A percentile compares a stretch with the other conserved stretches of the same genome.
These are phyloP conservation scores for Allium sativum DNA, from an alignment of 106 monocot species.

Conservation along the genomic window DNA sequence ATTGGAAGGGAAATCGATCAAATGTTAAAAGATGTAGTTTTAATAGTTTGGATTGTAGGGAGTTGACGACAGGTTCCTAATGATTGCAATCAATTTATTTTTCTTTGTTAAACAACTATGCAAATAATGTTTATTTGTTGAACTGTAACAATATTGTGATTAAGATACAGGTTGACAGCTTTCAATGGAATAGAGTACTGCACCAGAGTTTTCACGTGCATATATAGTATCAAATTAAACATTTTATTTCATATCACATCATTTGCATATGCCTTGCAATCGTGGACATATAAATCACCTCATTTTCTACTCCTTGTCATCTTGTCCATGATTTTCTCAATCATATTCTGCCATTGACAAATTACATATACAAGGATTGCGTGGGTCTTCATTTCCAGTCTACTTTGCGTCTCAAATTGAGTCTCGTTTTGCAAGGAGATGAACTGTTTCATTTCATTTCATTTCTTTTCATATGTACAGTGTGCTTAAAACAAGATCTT, in stretches of 20 bases:
- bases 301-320: conserved; percentile 3
- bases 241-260: too few relatives aligned
- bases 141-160: neutral
- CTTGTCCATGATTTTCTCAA: conserved; percentile 3
- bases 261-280: too few relatives aligned
- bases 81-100: neutral
- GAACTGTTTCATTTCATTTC: too few relatives aligned
- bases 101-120: neutral
- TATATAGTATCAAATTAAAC: neutral
- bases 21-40: neutral
- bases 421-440: too few relatives aligned
- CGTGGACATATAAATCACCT: neutral
- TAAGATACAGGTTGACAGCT: neutral
- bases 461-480: too few relatives aligned
- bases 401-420: neutral
- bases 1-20: neutral
- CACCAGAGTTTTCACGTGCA: conserved; percentile 11
- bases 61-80: neutral
- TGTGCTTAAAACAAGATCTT: too few relatives aligned
- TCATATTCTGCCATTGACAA: neutral
- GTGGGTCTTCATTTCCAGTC: conserved; percentile 1
- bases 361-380: neutral
- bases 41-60: too few relatives aligned
- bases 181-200: neutral
- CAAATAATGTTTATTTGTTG: neutral